Percentiles rank a stretch among this genome's conserved stretches.
Conservation (phyloP, 2,329 filamentous ascomycete genomes). For the Colletotrichum kahawae region DNA sequence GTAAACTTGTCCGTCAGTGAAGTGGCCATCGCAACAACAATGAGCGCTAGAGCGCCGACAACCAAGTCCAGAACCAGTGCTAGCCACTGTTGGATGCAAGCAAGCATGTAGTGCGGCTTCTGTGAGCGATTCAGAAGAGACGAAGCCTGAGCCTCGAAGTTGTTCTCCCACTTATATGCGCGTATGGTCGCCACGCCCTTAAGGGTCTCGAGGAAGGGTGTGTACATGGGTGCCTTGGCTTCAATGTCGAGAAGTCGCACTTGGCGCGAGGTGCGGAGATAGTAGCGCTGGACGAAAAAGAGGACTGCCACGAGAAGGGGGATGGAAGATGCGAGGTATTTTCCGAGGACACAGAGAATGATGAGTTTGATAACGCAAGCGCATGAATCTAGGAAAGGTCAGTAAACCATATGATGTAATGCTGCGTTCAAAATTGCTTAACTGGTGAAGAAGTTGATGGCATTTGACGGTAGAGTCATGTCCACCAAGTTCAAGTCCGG, state of each 20-base stretch:
- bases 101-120: constrained; percentile 57
- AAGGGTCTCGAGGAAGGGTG: constrained; percentile 31
- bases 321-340: constrained; percentile 29
- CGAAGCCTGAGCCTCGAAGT: constrained; percentile 24
- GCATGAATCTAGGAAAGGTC: not conserved
- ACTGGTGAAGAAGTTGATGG: not conserved
- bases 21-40: not conserved
- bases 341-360: not conserved
- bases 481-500: not conserved
- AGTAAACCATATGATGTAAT: rapidly evolving
- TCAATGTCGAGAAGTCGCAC: constrained; percentile 35
- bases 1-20: constrained; percentile 27
- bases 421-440: not conserved
- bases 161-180: constrained; percentile 35
- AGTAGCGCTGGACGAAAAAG: constrained; percentile 27
- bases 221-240: constrained; percentile 32
- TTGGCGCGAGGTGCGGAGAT: constrained; percentile 36
- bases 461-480: not conserved
- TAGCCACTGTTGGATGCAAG: constrained; percentile 58
- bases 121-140: constrained; percentile 45
- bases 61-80: constrained; percentile 55
- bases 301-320: constrained; percentile 28
- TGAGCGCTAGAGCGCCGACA: constrained; percentile 51
- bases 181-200: constrained; percentile 34
- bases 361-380: not conserved